Base-by-base conservation (phyloP, 257 asterid species). In the Lantana camara region DNA sequence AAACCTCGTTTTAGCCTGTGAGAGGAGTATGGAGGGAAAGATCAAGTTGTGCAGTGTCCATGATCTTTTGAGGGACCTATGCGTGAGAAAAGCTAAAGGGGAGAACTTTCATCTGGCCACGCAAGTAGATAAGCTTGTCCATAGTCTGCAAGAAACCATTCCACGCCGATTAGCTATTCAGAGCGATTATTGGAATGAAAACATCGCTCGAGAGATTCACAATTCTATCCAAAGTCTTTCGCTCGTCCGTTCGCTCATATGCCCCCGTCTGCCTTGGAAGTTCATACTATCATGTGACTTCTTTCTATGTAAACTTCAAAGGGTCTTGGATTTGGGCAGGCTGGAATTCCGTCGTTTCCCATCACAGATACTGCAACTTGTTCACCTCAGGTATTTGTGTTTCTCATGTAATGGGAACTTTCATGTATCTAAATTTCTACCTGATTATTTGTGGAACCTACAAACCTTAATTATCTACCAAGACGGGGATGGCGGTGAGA, bases 371-470 rank as follows among this genome's bases (percentile, higher is more conserved):
- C 5, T 19, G 0, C 29, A 19, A 21, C 27, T 19, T 17, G 54
- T 47, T 9, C 54, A 47, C 19, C 27, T 73, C 48, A 67, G 76
- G 23, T 73, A 68, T 17, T 68, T 73, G 23, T 61, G 45, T 23
- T 65, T 65, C 9, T 35, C 2, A 15, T 35, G 40, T 7, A 35
- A 3, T 5, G 1, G 12, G 5, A 9, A 6, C 5, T 27, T 52
- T 40, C 62, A 41, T 41, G 30, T 19, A 23, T 62, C 74, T 32
- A 17, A 70, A 27, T 48, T 66, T n/a, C 23, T 47, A 45, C 74
- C 40, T 7, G 40, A 35, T 35, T 35, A 35, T 35, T 10, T 75
- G 3, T 40, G 23, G 64, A 60, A 59, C 55, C 70, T 77, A 16
- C 74, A 65, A 49, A 67, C 65, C 4, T 37, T 72, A 45, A 16